A percentile compares a stretch with the other conserved stretches of the same genome.
Conservation (phyloP, 2,329 filamentous ascomycete genomes). For the Geosmithia flava region DNA sequence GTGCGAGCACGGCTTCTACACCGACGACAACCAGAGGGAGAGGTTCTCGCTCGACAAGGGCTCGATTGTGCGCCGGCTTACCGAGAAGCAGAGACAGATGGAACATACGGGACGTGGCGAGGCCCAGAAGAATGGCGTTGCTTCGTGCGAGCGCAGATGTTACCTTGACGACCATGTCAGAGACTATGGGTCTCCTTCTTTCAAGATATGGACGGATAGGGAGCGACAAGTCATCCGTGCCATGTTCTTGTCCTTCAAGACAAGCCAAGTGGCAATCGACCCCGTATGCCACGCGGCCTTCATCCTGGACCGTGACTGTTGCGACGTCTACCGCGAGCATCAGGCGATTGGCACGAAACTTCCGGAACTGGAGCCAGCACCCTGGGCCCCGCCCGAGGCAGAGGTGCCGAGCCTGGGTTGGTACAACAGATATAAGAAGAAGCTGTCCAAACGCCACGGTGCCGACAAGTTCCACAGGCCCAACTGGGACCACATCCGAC, state of each 20-base stretch:
- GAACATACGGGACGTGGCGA: not conserved
- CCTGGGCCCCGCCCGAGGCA: not conserved
- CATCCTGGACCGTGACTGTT: conserved; percentile 37
- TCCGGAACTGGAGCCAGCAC: conserved; percentile 9
- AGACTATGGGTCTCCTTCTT: not conserved
- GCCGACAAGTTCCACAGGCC: conserved; percentile 15
- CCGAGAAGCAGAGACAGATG: not conserved
- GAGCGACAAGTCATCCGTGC: conserved; percentile 35
- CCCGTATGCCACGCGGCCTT: conserved; percentile 37
- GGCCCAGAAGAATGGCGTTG: not conserved
- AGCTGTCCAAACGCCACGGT: conserved; percentile 16
- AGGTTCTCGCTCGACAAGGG: conserved; percentile 31
- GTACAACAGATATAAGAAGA: conserved; percentile 45
- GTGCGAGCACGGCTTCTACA: conserved; percentile 49
- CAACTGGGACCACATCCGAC: conserved; percentile 42
- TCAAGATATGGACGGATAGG: conserved; percentile 30
- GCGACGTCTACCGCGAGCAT: conserved; percentile 30
- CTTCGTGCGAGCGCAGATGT: not conserved
- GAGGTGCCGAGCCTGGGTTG: conserved; percentile 32
- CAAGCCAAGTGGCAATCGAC: conserved; percentile 25
- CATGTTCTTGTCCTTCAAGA: conserved; percentile 27
- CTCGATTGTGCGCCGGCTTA: not conserved
- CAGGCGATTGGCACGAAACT: conserved; percentile 1
- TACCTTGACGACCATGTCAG: not conserved
- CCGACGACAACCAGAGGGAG: conserved; percentile 37